phyloP scores from a whole-genome alignment of 2,329 filamentous ascomycete species.

The Trematosphaeria pertusa region DNA sequence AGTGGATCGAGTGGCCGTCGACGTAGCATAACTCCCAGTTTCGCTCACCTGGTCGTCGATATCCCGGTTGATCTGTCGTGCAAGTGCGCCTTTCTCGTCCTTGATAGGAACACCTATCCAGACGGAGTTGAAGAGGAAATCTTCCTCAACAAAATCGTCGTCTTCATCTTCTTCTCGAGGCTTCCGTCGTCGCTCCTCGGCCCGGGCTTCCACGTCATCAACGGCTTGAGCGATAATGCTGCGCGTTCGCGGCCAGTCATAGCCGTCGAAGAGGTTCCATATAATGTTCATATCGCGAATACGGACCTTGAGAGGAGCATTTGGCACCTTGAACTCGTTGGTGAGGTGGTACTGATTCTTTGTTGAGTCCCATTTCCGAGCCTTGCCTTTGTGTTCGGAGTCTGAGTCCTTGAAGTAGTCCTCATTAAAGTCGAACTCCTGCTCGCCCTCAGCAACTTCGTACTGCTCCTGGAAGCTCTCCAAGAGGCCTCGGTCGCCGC shows the following conservation, averaged over 20 bases:
- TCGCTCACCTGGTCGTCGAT: conserved; percentile 87
- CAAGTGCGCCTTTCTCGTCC: conserved; percentile 81
- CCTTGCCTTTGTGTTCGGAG: conserved; percentile 67
- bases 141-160: conserved; percentile 76
- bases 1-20: conserved; percentile 51
- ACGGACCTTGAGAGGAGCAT: conserved; percentile 76
- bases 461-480: conserved; percentile 62
- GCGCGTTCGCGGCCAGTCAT: conserved; percentile 91
- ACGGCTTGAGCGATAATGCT: conserved; percentile 88
- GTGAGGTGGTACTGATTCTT: conserved; percentile 76
- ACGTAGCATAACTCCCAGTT: conserved; percentile 85
- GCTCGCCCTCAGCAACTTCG: conserved; percentile 62
- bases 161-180: conserved; percentile 72
- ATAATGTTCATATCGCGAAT: conserved; percentile 91
- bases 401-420: conserved; percentile 73
- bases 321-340: conserved; percentile 66
- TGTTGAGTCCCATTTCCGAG: conserved; percentile 80
- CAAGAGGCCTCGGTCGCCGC: conserved; percentile 49
- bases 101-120: conserved; percentile 93
- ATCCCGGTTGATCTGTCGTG: conserved; percentile 84
- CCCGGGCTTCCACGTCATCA: conserved; percentile 82
- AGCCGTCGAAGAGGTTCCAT: conserved; percentile 98
- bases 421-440: conserved; percentile 75
- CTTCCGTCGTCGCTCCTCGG: conserved; percentile 73
- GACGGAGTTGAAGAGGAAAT: conserved; percentile 98